These are phyloP conservation scores for Ammopiptanthus mongolicus DNA, from an alignment of 306 rosid genomes.

Conservation along the genomic window DNA sequence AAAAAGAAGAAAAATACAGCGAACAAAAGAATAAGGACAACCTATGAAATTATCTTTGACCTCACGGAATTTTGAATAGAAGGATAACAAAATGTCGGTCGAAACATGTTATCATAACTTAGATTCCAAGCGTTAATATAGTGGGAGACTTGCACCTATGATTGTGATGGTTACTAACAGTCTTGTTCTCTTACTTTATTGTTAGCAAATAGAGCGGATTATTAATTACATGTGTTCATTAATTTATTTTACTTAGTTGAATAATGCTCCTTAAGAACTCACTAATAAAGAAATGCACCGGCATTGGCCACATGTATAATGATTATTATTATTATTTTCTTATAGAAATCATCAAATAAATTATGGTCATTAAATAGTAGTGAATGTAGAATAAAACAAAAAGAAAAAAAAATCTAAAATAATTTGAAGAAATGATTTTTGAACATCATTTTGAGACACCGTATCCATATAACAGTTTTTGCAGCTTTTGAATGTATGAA, in stretches of 20 bases:
- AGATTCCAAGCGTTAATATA: slow-evolving; percentile 33
- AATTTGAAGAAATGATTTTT: too few species aligned
- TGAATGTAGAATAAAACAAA: background rate
- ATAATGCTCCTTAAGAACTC: background rate
- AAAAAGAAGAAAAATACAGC: too few species aligned
- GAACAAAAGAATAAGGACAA: slow-evolving; percentile 16
- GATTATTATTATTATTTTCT: background rate
- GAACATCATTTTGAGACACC: too few species aligned
- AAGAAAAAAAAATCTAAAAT: too few species aligned
- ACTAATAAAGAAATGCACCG: slow-evolving; percentile 36
- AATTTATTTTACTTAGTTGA: slow-evolving; percentile 11
- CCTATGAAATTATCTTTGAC: slow-evolving; percentile 14
- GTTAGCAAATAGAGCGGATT: slow-evolving; percentile 5
- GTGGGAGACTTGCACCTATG: slow-evolving; percentile 16
- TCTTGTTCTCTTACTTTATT: slow-evolving; percentile 13
- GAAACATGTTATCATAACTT: slow-evolving; percentile 37
- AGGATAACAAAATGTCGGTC: slow-evolving; percentile 43
- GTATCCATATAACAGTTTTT: too few species aligned
- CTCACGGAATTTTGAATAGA: slow-evolving; percentile 16
- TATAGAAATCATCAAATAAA: background rate
- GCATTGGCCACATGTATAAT: background rate
- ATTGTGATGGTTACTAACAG: slow-evolving; percentile 36
- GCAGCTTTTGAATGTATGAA: too few species aligned
- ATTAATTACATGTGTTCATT: slow-evolving; percentile 19
- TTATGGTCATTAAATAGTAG: background rate